Percentiles rank a stretch among this genome's conserved stretches.
phyloP scores from a whole-genome alignment of 2,329 filamentous ascomycete species.

The Aspergillus vadensis region DNA sequence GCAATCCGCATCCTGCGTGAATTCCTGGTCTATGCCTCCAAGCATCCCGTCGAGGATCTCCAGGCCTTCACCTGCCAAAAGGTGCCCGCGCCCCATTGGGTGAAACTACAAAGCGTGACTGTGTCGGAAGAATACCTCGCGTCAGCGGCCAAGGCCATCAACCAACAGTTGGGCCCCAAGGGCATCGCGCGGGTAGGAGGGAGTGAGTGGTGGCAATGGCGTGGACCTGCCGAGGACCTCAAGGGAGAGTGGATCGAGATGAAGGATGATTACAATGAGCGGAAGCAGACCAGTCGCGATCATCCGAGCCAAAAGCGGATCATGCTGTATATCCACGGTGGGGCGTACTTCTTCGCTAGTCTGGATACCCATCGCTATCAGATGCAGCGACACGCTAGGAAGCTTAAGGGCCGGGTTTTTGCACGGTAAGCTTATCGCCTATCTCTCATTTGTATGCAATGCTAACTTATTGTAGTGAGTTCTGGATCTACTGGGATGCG shows the following conservation, averaged over 20 bases:
- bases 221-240: constrained; percentile 64
- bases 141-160: constrained; percentile 67
- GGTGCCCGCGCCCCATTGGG: constrained; percentile 87
- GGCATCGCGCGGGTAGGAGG: constrained; percentile 79
- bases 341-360: constrained; percentile 93
- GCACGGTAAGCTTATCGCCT: constrained; percentile 56
- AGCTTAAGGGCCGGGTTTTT: constrained; percentile 86
- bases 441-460: neutral
- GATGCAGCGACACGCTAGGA: constrained; percentile 91
- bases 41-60: constrained; percentile 88
- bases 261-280: constrained; percentile 74
- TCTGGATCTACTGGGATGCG: neutral
- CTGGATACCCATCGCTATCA: constrained; percentile 98
- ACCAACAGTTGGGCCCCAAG: constrained; percentile 73
- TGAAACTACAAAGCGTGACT: constrained; percentile 70
- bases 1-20: constrained; percentile 82
- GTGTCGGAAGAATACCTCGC: constrained; percentile 67
- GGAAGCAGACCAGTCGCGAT: constrained; percentile 55
- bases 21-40: constrained; percentile 81
- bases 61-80: constrained; percentile 90
- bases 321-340: constrained; percentile 93
- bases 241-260: constrained; percentile 97
- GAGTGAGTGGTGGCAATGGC: constrained; percentile 87
- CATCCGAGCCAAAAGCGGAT: constrained; percentile 66
- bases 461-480: constrained; percentile 30